Evolutionary conservation across 2,329 filamentous ascomycete genomes (phyloP), one percentile per base, ranked within the genome.

Genomic region (Calonectria honghensis): DNA sequence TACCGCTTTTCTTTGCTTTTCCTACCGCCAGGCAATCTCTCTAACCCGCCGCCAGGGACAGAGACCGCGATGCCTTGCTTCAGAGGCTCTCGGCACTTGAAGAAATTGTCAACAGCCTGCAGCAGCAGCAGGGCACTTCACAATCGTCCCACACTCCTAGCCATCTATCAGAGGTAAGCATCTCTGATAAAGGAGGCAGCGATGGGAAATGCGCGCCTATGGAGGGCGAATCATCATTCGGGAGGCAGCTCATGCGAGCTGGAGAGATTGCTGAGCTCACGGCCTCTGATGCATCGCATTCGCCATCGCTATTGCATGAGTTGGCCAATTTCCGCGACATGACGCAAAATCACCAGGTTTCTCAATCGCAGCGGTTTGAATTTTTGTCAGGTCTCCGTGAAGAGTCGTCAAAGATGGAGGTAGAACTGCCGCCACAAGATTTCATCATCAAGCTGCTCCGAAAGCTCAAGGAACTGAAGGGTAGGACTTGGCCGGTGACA

Each of bases 151-250:
- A n/a, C 31, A 57, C 52, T 6, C 31, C 52, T 6, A 57, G 50
- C 24, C 31, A 57, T 35, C 18, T 35, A 16, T 52, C 50, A 31
- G 50, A 52, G 18, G 50, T 52, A 2, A 52, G 50, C 50, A 29
- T 24, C 11, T 52, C 50, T 5, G 50, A 52, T 3, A 52, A 52
- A 18, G 27, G 11, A 31, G 31, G 50, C 5, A 29, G 50, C 9
- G 50, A 52, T 18, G 50, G 24, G 14, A 52, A 31, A 52, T 31
- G 50, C 14, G 50, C 31, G n/a, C 35, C 45, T 16, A 32, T 31
- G 54, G 68, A 70, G 48, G 68, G 68, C 13, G 68, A 70, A 29
- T 51, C 59, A 20, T 70, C 68, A 0, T 70, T 70, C 20, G 45
- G 57, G 14, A 29, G 35, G 18, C 68, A 70, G 48, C 29, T 37